Conservation (phyloP, 192 early-diverging fungal genomes). For the Chytriomyces sp. region DNA sequence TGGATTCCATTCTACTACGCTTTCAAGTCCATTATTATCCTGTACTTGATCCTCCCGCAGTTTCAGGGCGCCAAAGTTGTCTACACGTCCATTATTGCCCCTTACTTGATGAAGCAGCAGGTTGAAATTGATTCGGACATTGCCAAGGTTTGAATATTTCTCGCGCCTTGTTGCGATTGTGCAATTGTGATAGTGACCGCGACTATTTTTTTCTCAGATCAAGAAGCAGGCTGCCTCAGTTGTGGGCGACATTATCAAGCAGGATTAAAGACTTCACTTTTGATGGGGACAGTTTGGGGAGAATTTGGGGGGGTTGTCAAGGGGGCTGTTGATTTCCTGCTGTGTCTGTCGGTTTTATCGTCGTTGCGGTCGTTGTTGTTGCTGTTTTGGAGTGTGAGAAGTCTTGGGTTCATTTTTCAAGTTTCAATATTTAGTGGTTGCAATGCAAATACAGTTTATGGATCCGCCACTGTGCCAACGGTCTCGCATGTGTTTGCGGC, state of each 20-base stretch:
- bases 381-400: too few relatives aligned
- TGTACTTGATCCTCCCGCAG: conserved; percentile 83
- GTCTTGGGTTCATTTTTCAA: too few relatives aligned
- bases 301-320: too few relatives aligned
- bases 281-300: too few relatives aligned
- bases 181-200: not conserved
- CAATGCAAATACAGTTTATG: too few relatives aligned
- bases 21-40: conserved; percentile 85
- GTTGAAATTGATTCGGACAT: conserved; percentile 49
- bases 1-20: conserved; percentile 87
- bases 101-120: conserved; percentile 68
- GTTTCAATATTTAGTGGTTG: too few relatives aligned
- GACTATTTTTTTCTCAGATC: not conserved
- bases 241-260: not conserved
- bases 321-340: too few relatives aligned
- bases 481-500: too few relatives aligned
- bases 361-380: too few relatives aligned
- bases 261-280: not conserved
- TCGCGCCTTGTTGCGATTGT: not conserved
- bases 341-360: too few relatives aligned
- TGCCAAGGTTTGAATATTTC: conserved; percentile 33
- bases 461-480: too few relatives aligned
- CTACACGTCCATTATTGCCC: conserved; percentile 76
- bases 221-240: not conserved
- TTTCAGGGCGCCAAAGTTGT: conserved; percentile 82